These are phyloP conservation scores for Cryptococcus jaspeensis DNA, from an alignment of 1,284 basidiomycete species.

Conservation along the genomic window DNA sequence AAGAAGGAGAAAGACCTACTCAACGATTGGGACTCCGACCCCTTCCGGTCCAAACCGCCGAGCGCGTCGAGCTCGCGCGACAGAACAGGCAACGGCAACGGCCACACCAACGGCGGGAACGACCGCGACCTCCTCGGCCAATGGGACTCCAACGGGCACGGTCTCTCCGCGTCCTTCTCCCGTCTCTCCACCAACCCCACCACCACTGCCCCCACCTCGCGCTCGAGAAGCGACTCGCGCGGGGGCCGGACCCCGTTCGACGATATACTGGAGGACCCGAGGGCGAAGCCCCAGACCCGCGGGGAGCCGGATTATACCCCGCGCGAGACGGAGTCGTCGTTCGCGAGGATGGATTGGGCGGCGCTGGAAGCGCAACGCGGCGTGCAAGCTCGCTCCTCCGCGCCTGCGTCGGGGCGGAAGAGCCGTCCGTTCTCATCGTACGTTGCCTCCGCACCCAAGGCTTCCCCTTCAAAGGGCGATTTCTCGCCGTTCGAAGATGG, in stretches of 20 bases:
- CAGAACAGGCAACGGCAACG: neutral
- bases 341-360: conserved; percentile 18
- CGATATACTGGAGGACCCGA: conserved; percentile 22
- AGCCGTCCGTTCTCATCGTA: conserved; percentile 11
- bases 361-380: neutral
- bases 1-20: conserved; percentile 16
- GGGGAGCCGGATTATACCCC: conserved; percentile 24
- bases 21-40: conserved; percentile 17
- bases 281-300: neutral
- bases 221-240: conserved; percentile 15
- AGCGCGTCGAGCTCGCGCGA: neutral
- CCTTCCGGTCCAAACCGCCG: neutral
- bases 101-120: neutral
- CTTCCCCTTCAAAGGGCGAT: conserved; percentile 6
- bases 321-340: conserved; percentile 25
- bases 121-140: conserved; percentile 37
- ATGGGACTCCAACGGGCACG: conserved; percentile 35
- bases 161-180: conserved; percentile 35
- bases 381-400: neutral
- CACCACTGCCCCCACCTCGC: neutral
- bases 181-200: conserved; percentile 8
- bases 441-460: neutral
- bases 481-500: conserved; percentile 19
- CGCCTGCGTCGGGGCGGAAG: neutral
- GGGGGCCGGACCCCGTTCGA: conserved; percentile 16